Conservation (phyloP, 148 eudicot genomes). For the Amaranthus palmeri region DNA sequence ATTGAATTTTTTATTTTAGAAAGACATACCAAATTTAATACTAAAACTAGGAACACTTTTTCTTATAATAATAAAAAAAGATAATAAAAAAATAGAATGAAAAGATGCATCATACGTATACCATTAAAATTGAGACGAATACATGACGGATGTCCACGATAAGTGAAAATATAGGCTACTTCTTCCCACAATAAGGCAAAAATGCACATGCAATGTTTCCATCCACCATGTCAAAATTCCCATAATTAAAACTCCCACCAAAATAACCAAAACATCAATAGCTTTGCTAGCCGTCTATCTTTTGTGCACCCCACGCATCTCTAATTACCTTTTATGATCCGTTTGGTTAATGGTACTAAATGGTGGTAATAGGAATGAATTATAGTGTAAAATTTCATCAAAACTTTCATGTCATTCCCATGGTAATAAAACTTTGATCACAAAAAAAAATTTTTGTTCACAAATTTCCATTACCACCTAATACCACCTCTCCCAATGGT, state of each 20-base stretch:
- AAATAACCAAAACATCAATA: slow-evolving; percentile 11
- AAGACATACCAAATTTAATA: too few relatives aligned
- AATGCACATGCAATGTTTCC: slow-evolving; percentile 52
- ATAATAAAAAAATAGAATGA: not conserved
- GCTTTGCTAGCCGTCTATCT: slow-evolving; percentile 1
- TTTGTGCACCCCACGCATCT: slow-evolving; percentile 17
- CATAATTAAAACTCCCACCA: slow-evolving; percentile 7
- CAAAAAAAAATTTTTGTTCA: too few relatives aligned
- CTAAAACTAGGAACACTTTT: too few relatives aligned
- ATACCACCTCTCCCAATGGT: too few relatives aligned
- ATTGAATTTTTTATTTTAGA: too few relatives aligned
- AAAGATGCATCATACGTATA: slow-evolving; percentile 1
- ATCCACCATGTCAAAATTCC: slow-evolving; percentile 15
- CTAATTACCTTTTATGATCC: not conserved
- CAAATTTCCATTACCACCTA: too few relatives aligned
- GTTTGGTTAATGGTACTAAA: too few relatives aligned
- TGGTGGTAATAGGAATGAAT: too few relatives aligned
- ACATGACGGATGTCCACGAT: slow-evolving; percentile 11
- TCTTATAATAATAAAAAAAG: too few relatives aligned
- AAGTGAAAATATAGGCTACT: slow-evolving; percentile 8
- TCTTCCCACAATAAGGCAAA: slow-evolving; percentile 26
- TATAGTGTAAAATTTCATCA: too few relatives aligned
- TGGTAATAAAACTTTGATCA: too few relatives aligned
- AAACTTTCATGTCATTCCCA: too few relatives aligned
- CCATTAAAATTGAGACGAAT: not conserved